These are phyloP conservation scores for Sabuloglossum arenarium DNA, from an alignment of 495 filamentous ascomycete genomes.

Conservation along the genomic window DNA sequence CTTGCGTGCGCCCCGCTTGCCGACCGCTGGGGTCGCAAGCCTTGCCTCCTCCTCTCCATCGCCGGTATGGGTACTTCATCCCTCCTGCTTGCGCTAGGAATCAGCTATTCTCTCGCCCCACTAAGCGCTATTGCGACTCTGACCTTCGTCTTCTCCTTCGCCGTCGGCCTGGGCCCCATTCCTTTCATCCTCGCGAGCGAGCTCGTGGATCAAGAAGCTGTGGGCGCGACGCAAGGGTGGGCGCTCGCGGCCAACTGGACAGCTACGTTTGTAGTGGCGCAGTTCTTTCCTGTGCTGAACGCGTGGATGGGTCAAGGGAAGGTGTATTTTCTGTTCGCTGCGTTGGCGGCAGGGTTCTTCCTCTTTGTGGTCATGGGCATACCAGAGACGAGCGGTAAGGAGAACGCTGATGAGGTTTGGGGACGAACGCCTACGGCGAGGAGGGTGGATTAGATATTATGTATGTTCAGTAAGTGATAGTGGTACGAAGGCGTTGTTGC, in stretches of 20 bases:
- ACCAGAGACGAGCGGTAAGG: slow-evolving; percentile 71
- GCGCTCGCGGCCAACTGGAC: slow-evolving; percentile 74
- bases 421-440: slow-evolving; percentile 29
- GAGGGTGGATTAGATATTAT: slow-evolving; percentile 22
- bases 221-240: slow-evolving; percentile 72
- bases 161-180: slow-evolving; percentile 77
- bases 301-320: slow-evolving; percentile 50
- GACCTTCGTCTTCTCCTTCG: slow-evolving; percentile 74
- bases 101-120: slow-evolving; percentile 42
- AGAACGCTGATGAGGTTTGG: slow-evolving; percentile 73
- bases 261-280: slow-evolving; percentile 77
- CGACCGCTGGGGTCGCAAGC: slow-evolving; percentile 70
- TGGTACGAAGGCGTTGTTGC: neutral
- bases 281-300: slow-evolving; percentile 81
- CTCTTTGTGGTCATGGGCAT: slow-evolving; percentile 46
- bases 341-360: slow-evolving; percentile 40
- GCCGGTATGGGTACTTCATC: slow-evolving; percentile 62
- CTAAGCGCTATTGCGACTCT: slow-evolving; percentile 64
- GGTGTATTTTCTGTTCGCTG: slow-evolving; percentile 77
- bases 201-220: slow-evolving; percentile 69
- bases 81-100: slow-evolving; percentile 52
- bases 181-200: slow-evolving; percentile 87
- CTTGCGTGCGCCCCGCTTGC: slow-evolving; percentile 59
- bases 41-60: slow-evolving; percentile 61
- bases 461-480: neutral